Conservation (phyloP, 2,329 filamentous ascomycete species). For the Fusarium staphyleae region DNA sequence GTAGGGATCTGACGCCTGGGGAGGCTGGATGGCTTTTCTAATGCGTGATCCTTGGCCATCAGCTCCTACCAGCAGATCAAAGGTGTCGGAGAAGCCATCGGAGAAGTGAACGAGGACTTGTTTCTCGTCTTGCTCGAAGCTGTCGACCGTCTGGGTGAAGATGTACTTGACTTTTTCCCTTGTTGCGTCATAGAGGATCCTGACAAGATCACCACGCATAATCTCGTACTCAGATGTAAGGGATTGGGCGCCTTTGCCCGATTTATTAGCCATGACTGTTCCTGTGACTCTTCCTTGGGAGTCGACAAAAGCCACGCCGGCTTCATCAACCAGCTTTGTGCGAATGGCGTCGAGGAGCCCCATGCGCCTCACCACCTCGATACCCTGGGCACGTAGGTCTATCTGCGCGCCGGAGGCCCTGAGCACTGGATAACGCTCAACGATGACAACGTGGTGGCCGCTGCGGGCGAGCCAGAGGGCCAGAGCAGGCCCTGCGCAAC, state of each 20-base stretch:
- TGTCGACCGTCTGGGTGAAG: constrained; percentile 17
- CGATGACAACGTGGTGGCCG: constrained; percentile 47
- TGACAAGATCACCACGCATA: constrained; percentile 59
- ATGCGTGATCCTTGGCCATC: constrained; percentile 26
- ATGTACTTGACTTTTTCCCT: constrained; percentile 11
- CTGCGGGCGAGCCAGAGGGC: constrained; percentile 44
- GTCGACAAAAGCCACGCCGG: constrained; percentile 13
- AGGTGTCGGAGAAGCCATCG: constrained; percentile 8
- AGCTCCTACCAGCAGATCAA: constrained; percentile 24
- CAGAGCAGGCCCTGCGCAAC: constrained; percentile 44
- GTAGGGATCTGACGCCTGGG: constrained; percentile 6
- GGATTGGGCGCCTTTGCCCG: constrained; percentile 38
- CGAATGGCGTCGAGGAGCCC: constrained; percentile 7
- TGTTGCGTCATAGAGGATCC: constrained; percentile 48
- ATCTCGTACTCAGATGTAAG: constrained; percentile 62
- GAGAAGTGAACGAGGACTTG: constrained; percentile 19
- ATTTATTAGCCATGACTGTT: constrained; percentile 23
- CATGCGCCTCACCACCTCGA: constrained; percentile 18
- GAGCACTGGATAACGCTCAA: constrained; percentile 46
- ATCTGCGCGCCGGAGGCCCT: constrained; percentile 25
- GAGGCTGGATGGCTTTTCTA: constrained; percentile 12
- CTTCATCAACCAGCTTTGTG: constrained; percentile 15
- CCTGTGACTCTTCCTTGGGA: constrained; percentile 4
- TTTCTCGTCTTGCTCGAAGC: constrained; percentile 25
- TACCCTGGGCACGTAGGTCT: constrained; percentile 26